Base-by-base conservation (phyloP, 768 basidiomycete genomes). In the Mycena sanguinolenta region DNA sequence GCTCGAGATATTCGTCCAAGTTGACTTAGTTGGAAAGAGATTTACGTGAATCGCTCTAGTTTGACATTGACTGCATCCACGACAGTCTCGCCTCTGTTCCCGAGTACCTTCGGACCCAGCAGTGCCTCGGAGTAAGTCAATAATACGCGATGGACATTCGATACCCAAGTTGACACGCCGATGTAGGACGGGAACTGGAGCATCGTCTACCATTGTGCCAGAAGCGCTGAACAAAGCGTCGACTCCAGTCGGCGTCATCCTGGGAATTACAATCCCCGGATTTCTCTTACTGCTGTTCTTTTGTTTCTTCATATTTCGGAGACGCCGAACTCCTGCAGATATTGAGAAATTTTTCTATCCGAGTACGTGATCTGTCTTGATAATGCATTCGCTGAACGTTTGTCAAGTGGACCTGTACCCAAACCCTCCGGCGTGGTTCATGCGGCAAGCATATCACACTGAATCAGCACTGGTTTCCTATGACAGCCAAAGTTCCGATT, bases 381-480 rank as follows among this genome's bases (percentile, higher is more conserved):
- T 21, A 21, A 23, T 28, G 10, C 8, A 21, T 8, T 27, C 3
- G 36, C 8, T 16, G 1, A 38, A 25, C 30, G 23, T 39, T 34
- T 9, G 2, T 36, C 54, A 46, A 55, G 60, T n/a, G n/a, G n/a
- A n/a, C n/a, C n/a, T n/a, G 50, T 13, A 17, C 27, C 6, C 39
- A n/a, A 25, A 27, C n/a, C 53, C 65, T 27, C 66, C 59, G 1
- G 44, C 59, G 39, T 68, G 67, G 67, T 68, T 57, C 54, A 57
- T 34, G 53, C 42, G 46, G 7, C 66, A 58, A 21, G 59, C 67
- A 44, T 61, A 68, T 59, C 58, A 55, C n/a, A 25, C 65, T 39
- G 55, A 36, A 27, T n/a, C 44, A 12, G 32, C 53, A 21, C n/a
- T 17, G 7, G n/a, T 44, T 16, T 55, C 66, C 0, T 53, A 60